Base-by-base conservation (phyloP, 2,329 filamentous ascomycete genomes). In the Hypoxylon sp. region DNA sequence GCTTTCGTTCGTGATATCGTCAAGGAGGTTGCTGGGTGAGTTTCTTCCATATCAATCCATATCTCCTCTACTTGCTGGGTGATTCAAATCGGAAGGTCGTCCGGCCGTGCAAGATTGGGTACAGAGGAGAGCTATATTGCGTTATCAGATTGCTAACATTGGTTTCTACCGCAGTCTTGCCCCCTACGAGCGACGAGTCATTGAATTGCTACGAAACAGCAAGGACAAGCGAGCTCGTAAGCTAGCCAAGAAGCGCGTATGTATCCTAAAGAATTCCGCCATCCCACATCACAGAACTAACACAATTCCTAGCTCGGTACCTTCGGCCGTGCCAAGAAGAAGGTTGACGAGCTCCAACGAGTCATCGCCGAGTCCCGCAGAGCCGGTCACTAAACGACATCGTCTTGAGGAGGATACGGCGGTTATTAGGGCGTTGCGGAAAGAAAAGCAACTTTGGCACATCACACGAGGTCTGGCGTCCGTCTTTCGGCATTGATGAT, bases 211-310 rank as follows among this genome's bases (percentile, higher is more conserved):
- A 86, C 93, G 96, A 81, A 99, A 99, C 92, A 92, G 89, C 88
- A 97, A 97, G 89, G 96, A 99, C 87, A 98, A 98, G 93, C 93
- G 95, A 86, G 95, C 95, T 80, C 91, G 95, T 79, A 98, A 98
- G 92, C 93, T 98, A 81, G 95, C 95, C 80, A 98, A 98, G 94
- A 98, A 97, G 93, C 91, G 95, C 85, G 92, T 95, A 89, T 77
- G 92, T 89, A 67, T 62, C 46, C 11, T 17, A 32, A 19, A 56
- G n/a, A 11, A 29, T 59, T 27, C 5, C 13, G 35, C 37, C 17
- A 11, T 54, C 56, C 62, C 32, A 15, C 15, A 53, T 13, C 3
- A 44, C 11, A 21, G 32, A 27, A 51, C 58, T 65, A 65, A 67
- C 77, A 79, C 69, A 37, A 35, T 64, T 31, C 62, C 73, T 74